Evolutionary conservation across 2,329 filamentous ascomycete species (phyloP), one percentile per base, ranked within the genome.

Genomic region (Sporothrix sp.): DNA sequence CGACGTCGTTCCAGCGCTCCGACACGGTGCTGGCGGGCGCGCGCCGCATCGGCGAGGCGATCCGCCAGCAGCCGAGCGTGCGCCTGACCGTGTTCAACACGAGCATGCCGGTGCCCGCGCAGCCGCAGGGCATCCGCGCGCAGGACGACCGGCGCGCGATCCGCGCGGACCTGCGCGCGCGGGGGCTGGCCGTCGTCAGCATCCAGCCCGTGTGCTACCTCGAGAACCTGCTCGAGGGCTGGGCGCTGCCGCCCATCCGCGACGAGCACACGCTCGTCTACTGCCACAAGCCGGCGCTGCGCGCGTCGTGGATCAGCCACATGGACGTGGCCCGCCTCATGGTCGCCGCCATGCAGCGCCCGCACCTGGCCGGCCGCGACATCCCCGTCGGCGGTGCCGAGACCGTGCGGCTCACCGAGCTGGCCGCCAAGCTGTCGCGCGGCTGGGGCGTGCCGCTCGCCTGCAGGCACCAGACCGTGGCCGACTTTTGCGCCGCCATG

Each of bases 11-110:
- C 43, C 58, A 62, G 30, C 32, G 48, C 2, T 48, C 54, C 0
- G 69, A 61, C 2, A 82, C 76, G 0, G 71, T 74, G 1, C 68
- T 65, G 16, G 72, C 74, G 6, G 79, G 74, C 0, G 79, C 78
- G 47, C 81, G 74, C 0, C 72, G 77, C 2, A 83, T 67, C 2
- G 81, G 79, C 21, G 68, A 72, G 0, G 71, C 69, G 50, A 78
- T 73, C 0, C 33, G 39, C 33, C 82, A 75, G 2, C 73, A 76
- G 43, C 78, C 81, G 16, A 83, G 64, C 0, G 54, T 62, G 21
- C 59, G 55, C n/a, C 35, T 61, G 21, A 39, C 57, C 11, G 52
- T 60, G 8, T 60, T 61, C 55, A 61, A 61, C 54, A 59, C 52
- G 28, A 61, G 60, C 55, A 60, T 62, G 54, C 58, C 60, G 1